These are phyloP conservation scores for Phytophthora sp. DNA, from an alignment of 352 stramenopile species.

Conservation along the genomic window DNA sequence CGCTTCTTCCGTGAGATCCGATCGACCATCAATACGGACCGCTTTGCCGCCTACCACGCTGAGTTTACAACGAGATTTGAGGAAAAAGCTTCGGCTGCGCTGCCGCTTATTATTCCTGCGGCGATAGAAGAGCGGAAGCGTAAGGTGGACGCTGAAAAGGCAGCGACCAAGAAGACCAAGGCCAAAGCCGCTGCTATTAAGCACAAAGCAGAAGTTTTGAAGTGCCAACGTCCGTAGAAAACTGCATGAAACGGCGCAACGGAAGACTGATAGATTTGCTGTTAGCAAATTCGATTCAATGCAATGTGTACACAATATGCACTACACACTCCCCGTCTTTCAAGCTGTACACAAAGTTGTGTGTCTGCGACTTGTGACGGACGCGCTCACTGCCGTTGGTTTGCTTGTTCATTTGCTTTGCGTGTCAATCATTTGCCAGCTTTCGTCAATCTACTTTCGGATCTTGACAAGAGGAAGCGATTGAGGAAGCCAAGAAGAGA, in stretches of 20 bases:
- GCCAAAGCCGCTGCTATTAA: conserved; percentile 29
- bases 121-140: conserved; percentile 65
- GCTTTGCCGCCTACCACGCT: conserved; percentile 51
- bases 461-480: too few species aligned
- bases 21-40: conserved; percentile 45
- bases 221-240: conserved; percentile 12
- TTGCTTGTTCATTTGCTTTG: conserved; percentile 10
- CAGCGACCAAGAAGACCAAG: conserved; percentile 34
- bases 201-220: conserved; percentile 33
- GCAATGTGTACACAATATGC: not conserved
- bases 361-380: conserved; percentile 21
- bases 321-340: not conserved
- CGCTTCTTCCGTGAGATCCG: conserved; percentile 70
- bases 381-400: not conserved
- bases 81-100: conserved; percentile 50
- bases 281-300: conserved; percentile 5
- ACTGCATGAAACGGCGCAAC: not conserved
- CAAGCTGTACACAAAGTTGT: conserved; percentile 20
- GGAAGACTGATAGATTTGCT: conserved; percentile 1
- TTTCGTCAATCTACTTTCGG: too few species aligned
- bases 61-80: conserved; percentile 55
- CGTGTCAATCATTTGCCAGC: conserved; percentile 24
- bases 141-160: conserved; percentile 54
- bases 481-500: too few species aligned
- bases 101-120: conserved; percentile 53